Evolutionary conservation across 192 early-diverging fungal species (phyloP).

Genomic region (Linderina pennispora): DNA sequence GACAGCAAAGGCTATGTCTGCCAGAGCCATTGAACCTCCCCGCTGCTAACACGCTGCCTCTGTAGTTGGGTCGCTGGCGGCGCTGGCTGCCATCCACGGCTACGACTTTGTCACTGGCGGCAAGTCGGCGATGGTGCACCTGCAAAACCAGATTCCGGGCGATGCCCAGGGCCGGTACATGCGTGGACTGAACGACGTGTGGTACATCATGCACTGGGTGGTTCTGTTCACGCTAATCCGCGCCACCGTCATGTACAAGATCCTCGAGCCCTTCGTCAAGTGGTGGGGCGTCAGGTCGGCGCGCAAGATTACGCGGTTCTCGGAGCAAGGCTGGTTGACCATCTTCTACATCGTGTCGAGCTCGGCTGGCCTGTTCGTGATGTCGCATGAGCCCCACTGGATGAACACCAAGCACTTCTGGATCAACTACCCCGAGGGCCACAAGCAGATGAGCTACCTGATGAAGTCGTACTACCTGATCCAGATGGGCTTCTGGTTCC

Average conservation of each 20-base stretch:
- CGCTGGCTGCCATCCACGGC: constrained; percentile 25
- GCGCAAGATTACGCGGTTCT: constrained; percentile 50
- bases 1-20: no score
- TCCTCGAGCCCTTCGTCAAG: constrained; percentile 31
- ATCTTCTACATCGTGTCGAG: constrained; percentile 61
- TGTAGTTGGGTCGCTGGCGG: constrained; percentile 23
- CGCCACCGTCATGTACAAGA: constrained; percentile 30
- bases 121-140: constrained; percentile 22
- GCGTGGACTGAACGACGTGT: constrained; percentile 29
- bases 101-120: constrained; percentile 15
- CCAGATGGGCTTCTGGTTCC: constrained; percentile 74
- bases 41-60: no score
- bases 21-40: no score
- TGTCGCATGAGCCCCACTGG: constrained; percentile 66
- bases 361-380: constrained; percentile 58
- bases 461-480: constrained; percentile 71
- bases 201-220: constrained; percentile 57
- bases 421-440: constrained; percentile 61
- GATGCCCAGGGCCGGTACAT: constrained; percentile 34
- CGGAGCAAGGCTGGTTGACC: constrained; percentile 67
- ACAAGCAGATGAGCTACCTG: constrained; percentile 45
- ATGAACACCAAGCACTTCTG: constrained; percentile 63
- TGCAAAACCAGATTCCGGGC: constrained; percentile 27
- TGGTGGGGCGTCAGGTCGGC: constrained; percentile 26
- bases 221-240: constrained; percentile 65